phyloP scores from a whole-genome alignment of 179 eudicot genomes.

The Drosera spatulata region DNA sequence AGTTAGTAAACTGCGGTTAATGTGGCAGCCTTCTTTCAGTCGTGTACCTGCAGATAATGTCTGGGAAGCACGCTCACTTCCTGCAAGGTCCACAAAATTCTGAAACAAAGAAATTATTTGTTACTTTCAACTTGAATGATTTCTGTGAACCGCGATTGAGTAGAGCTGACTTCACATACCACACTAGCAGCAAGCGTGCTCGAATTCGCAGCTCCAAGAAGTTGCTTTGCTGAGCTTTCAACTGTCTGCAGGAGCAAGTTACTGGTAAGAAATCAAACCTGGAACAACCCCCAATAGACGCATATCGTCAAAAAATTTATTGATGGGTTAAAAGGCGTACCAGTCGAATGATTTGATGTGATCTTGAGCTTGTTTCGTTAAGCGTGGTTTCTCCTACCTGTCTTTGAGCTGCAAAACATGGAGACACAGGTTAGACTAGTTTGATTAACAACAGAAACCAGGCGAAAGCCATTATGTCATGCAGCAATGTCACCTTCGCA shows the following conservation, averaged over 20 bases:
- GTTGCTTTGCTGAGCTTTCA: slow-evolving; percentile 50
- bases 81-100: no score
- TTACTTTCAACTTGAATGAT: no score
- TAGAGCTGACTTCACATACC: no score
- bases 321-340: slow-evolving; percentile 13
- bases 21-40: no score
- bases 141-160: no score
- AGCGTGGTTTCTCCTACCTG: slow-evolving; percentile 45
- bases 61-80: no score
- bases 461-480: background rate
- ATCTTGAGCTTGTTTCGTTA: slow-evolving; percentile 59
- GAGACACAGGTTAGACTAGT: background rate
- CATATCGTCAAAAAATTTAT: background rate
- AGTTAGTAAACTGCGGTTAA: no score
- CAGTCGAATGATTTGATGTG: slow-evolving; percentile 60
- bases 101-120: no score
- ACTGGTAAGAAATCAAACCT: background rate
- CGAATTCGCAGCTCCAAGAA: slow-evolving; percentile 36
- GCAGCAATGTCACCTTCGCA: slow-evolving; percentile 45
- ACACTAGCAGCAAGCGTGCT: slow-evolving; percentile 49
- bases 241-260: slow-evolving; percentile 26
- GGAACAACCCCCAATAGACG: background rate
- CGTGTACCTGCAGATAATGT: no score
- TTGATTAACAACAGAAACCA: background rate
- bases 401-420: slow-evolving; percentile 36